Evolutionary conservation across 169 alveolate genomes (phyloP), one percentile per base, ranked within the genome.

Genomic region (Plasmodium knowlesi): DNA sequence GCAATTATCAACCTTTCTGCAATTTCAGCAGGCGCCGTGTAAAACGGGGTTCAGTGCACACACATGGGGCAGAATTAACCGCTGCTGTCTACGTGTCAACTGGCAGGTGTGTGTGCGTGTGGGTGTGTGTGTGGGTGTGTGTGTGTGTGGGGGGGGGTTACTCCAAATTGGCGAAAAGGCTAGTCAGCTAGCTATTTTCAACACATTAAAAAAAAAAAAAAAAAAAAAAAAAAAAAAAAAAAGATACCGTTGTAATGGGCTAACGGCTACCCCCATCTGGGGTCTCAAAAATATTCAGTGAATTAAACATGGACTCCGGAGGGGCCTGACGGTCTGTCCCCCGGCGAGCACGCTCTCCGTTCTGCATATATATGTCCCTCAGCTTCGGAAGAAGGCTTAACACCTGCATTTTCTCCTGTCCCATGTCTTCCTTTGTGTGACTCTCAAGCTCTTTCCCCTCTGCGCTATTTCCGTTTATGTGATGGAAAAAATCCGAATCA

Each of bases 361-460:
- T 86, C 70, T 86, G 93, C n/a, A 30, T 61, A 39, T 86, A 86
- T 41, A 86, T 86, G 39, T 86, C 93, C 70, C 80, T 76, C 50
- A 86, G 9, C 53, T 79, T 86, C 5, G 93, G 93, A 25, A 86
- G 28, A 12, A 86, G 81, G 14, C 80, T 86, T 22, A 86, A 46
- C 28, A 86, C 43, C 28, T 86, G 82, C 28, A 86, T 86, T 54
- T 86, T 86, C 80, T 86, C 93, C 70, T 86, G 57, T 19, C 80
- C 67, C 30, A 86, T 86, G n/a, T 54, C 39, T 3, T 86, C 93
- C 39, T 86, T 86, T 57, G 34, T 30, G 1, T 74, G 39, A 22
- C n/a, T 76, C 34, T 54, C 28, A 37, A 22, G 4, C 0, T 6
- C 74, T 0, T 72, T 5, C 14, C 57, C 22, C 2, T 73, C 61